Conservation (phyloP, 1,139 yeast species). For the Eremothecium sinecaudum region DNA sequence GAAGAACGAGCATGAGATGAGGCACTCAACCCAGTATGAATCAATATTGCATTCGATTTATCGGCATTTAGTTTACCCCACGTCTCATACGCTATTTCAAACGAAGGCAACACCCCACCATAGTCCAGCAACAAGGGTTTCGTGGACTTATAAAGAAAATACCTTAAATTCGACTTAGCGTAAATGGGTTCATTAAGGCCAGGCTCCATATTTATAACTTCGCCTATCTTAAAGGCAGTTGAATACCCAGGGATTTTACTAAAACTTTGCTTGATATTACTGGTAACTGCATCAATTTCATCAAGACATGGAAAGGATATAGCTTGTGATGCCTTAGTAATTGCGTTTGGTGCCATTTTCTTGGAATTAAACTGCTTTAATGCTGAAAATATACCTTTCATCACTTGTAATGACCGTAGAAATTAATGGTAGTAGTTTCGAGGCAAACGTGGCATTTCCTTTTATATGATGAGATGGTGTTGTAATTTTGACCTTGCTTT, state of each 20-base stretch:
- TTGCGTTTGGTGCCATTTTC: no score
- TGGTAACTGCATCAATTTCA: conserved; percentile 53
- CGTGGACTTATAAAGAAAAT: conserved; percentile 44
- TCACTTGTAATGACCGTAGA: no score
- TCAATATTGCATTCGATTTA: conserved; percentile 60
- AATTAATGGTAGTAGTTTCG: no score
- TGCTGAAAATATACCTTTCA: no score
- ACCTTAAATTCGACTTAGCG: conserved; percentile 61
- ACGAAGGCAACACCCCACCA: conserved; percentile 70
- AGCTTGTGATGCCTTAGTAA: conserved; percentile 23
- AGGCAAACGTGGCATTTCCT: no score
- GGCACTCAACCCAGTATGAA: conserved; percentile 89
- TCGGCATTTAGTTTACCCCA: conserved; percentile 69
- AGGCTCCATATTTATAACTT: conserved; percentile 36
- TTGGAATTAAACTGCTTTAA: no score
- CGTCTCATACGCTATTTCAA: conserved; percentile 78
- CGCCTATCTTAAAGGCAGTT: conserved; percentile 28
- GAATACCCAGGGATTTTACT: no score
- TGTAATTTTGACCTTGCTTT: no score
- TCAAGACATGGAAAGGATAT: conserved; percentile 83
- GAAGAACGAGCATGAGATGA: conserved; percentile 93
- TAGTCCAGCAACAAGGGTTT: conserved; percentile 65
- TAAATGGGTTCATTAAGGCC: conserved; percentile 64
- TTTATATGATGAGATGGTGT: no score
- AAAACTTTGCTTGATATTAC: conserved; percentile 36